Evolutionary conservation across 495 filamentous ascomycete genomes (phyloP).

Genomic region (Tuber calosporum): DNA sequence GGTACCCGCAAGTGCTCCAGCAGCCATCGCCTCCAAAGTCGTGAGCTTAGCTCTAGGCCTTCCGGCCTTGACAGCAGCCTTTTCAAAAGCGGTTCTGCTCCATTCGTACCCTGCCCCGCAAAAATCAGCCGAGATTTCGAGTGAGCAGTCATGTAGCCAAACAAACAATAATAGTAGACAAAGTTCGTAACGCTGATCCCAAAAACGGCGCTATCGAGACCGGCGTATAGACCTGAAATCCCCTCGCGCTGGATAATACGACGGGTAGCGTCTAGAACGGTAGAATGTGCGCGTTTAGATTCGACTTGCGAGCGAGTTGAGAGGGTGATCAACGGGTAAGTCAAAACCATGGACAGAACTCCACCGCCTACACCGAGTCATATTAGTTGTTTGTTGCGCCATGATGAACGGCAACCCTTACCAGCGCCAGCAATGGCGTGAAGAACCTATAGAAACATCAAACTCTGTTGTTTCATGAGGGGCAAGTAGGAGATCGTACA

Average conservation of each 20-base stretch:
- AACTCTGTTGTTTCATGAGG: constrained; percentile 6
- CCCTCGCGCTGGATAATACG: constrained; percentile 89
- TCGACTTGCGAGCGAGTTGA: constrained; percentile 97
- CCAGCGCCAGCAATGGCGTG: constrained; percentile 40
- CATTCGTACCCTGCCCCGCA: constrained; percentile 70
- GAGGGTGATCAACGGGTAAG: constrained; percentile 95
- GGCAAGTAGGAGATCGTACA: constrained; percentile 10
- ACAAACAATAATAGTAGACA: constrained; percentile 95
- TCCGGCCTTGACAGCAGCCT: constrained; percentile 65
- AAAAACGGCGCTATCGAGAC: constrained; percentile 83
- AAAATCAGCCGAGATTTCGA: background rate
- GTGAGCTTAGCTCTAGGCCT: constrained; percentile 75
- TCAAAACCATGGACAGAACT: constrained; percentile 88
- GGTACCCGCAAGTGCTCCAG: constrained; percentile 78
- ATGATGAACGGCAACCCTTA: background rate
- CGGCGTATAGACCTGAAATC: constrained; percentile 75
- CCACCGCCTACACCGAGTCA: constrained; percentile 88
- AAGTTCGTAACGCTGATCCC: constrained; percentile 99
- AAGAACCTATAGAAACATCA: constrained; percentile 30
- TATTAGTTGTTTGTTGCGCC: constrained; percentile 70
- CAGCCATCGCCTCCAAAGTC: constrained; percentile 83
- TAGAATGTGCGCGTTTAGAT: constrained; percentile 79
- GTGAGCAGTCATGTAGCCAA: background rate
- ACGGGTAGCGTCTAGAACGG: constrained; percentile 69
- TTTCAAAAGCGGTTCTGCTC: constrained; percentile 82